phyloP scores from a whole-genome alignment of 495 filamentous ascomycete genomes.

The Diplogelasinospora grovesii region DNA sequence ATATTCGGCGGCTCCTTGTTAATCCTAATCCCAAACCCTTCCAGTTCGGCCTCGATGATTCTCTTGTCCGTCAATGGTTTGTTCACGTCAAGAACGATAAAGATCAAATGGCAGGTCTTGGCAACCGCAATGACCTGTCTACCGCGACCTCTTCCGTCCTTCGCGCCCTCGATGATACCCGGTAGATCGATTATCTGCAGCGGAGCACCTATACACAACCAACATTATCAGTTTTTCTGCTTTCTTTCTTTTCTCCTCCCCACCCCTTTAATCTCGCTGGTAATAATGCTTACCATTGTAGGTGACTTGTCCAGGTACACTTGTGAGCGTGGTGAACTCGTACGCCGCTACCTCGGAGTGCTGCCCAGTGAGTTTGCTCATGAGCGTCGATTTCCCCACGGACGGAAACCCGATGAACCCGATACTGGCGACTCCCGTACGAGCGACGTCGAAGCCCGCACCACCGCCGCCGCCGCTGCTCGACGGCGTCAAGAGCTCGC shows the following conservation, averaged over 20 bases:
- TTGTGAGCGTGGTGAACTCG: conserved; percentile 97
- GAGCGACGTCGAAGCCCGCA: conserved; percentile 95
- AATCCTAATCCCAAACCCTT: conserved; percentile 95
- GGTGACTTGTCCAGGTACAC: conserved; percentile 90
- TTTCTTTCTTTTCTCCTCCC: too few relatives aligned
- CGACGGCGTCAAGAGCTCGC: conserved; percentile 84
- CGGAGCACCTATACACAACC: conserved; percentile 56
- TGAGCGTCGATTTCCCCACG: conserved; percentile 95
- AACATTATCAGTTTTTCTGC: too few relatives aligned
- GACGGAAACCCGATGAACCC: conserved; percentile 87
- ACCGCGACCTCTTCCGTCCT: conserved; percentile 96
- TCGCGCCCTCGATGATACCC: conserved; percentile 97
- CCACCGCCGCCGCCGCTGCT: conserved; percentile 77
- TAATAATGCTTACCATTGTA: conserved; percentile 84
- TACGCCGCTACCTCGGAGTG: conserved; percentile 97
- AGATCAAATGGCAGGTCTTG: conserved; percentile 97
- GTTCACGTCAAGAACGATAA: conserved; percentile 98
- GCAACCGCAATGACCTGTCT: conserved; percentile 98
- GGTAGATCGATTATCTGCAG: conserved; percentile 98
- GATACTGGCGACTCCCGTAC: conserved; percentile 94
- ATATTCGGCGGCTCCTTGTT: conserved; percentile 98
- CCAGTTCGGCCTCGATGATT: conserved; percentile 92
- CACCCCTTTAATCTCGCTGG: too few relatives aligned
- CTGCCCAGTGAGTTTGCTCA: conserved; percentile 90
- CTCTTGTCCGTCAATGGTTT: conserved; percentile 96